phyloP scores from a whole-genome alignment of 352 stramenopile genomes.

The Phytophthora pistaciae region DNA sequence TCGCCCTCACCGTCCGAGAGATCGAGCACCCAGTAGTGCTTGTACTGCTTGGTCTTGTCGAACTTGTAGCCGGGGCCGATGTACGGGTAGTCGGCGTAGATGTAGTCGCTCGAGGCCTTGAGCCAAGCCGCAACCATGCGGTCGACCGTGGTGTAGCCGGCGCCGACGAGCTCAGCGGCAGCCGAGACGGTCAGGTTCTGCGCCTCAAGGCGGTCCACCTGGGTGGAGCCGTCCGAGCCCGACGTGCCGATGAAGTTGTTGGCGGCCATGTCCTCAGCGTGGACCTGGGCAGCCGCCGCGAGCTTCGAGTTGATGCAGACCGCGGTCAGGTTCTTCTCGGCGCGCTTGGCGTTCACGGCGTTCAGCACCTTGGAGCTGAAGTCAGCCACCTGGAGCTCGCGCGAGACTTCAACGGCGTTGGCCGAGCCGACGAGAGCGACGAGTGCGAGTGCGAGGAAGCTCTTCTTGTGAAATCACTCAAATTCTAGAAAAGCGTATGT shows the following conservation, averaged over 20 bases:
- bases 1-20: constrained; percentile 25
- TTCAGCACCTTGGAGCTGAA: constrained; percentile 45
- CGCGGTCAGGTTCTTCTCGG: constrained; percentile 34
- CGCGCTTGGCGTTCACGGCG: constrained; percentile 50
- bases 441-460: constrained; percentile 32
- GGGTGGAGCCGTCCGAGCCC: constrained; percentile 39
- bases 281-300: constrained; percentile 23
- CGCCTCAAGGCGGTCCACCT: constrained; percentile 22
- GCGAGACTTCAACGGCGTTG: constrained; percentile 11
- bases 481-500: no score
- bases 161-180: constrained; percentile 48
- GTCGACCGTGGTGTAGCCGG: constrained; percentile 39
- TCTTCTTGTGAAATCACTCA: not conserved
- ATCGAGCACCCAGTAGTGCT: constrained; percentile 44
- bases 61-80: constrained; percentile 35
- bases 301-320: constrained; percentile 56
- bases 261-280: constrained; percentile 32
- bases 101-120: constrained; percentile 44
- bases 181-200: constrained; percentile 21
- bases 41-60: constrained; percentile 32
- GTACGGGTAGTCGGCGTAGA: constrained; percentile 36
- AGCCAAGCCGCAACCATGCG: constrained; percentile 47
- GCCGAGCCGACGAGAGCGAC: constrained; percentile 31
- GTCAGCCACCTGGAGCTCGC: constrained; percentile 42
- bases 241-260: constrained; percentile 40